These are phyloP conservation scores for Ganoderma resinaceum DNA, from an alignment of 1,284 basidiomycete genomes.

Conservation along the genomic window DNA sequence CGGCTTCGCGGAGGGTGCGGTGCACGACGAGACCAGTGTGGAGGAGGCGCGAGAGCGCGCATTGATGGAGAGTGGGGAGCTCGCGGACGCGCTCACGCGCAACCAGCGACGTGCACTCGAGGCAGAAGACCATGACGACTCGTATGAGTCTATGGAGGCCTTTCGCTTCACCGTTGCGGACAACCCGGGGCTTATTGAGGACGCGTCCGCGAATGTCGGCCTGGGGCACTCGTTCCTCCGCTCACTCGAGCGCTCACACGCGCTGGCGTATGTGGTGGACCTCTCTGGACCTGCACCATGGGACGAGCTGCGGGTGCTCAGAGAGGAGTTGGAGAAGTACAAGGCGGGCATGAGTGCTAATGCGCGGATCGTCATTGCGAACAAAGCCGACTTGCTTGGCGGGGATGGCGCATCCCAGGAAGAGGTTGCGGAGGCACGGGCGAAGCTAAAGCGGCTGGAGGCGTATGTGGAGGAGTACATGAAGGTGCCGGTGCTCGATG, in stretches of 20 bases:
- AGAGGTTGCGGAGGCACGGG: slow-evolving; percentile 60
- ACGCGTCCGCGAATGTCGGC: slow-evolving; percentile 89
- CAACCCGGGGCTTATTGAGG: slow-evolving; percentile 91
- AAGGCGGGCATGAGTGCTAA: slow-evolving; percentile 80
- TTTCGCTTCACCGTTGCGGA: slow-evolving; percentile 97
- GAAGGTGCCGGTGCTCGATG: slow-evolving; percentile 36
- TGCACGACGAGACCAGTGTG: slow-evolving; percentile 76
- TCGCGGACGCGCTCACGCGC: slow-evolving; percentile 55
- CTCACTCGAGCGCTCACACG: slow-evolving; percentile 91
- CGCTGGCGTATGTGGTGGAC: slow-evolving; percentile 94
- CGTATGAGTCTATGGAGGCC: slow-evolving; percentile 66
- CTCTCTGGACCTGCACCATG: slow-evolving; percentile 76
- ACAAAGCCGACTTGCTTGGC: slow-evolving; percentile 89
- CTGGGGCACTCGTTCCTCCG: slow-evolving; percentile 95
- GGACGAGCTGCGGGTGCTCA: slow-evolving; percentile 77
- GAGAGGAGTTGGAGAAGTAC: slow-evolving; percentile 87
- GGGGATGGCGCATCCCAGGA: slow-evolving; percentile 44
- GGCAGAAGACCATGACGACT: slow-evolving; percentile 13
- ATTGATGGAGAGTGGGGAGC: slow-evolving; percentile 58
- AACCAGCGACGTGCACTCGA: slow-evolving; percentile 47
- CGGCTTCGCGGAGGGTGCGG: slow-evolving; percentile 56
- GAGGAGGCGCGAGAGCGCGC: slow-evolving; percentile 61
- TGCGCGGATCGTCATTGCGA: slow-evolving; percentile 86
- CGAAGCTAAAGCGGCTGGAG: slow-evolving; percentile 63
- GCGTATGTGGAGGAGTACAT: slow-evolving; percentile 61